Evolutionary conservation across 148 eudicot species (phyloP), one percentile per base, ranked within the genome.

Genomic region (Vaccinium vitisidaea): DNA sequence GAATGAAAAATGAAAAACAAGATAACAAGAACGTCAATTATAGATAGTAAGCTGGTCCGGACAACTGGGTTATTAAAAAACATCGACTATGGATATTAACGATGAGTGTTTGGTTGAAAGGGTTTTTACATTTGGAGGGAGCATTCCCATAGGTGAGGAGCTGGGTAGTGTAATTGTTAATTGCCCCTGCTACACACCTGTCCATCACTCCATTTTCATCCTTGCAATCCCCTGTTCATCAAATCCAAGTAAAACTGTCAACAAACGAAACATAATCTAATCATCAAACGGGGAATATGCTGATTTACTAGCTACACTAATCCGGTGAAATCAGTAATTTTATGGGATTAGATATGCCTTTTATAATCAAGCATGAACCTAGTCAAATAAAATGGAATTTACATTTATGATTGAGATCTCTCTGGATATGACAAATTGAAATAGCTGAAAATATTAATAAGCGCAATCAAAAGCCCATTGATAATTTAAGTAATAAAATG

Each of bases 111-210:
- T 27, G 82, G 14, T 52, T 23, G 6, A 54, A 81, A 23, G 19
- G 63, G 27, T 48, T 43, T 61, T 73, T 73, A 84, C 89, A 86
- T 6, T 77, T 83, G 78, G 90, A 76, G 81, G 88, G 83, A 25
- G 83, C 30, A 58, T 77, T 84, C 78, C 77, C 82, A 75, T 90
- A 88, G 83, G 82, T 84, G 83, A 91, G 92, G 43, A 95, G 97
- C 84, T 95, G 95, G 82, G 79, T 86, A 23, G 98, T 95, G 88
- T 95, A 95, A 83, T 95, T 95, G 89, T 92, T 92, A 46, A 95
- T 93, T 75, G 98, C 98, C 16, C 98, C 98, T 7, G 94, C 98
- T 14, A 94, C 98, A 82, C 98, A 95, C 84, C 92, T 89, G 83
- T 84, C 94, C 84, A 79, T 85, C 39, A 87, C 86, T 80, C 97